Percentiles rank a stretch among this genome's conserved stretches.
Evolutionary conservation across 768 basidiomycete species (phyloP).

Genomic region (Gautieria morchelliformis): DNA sequence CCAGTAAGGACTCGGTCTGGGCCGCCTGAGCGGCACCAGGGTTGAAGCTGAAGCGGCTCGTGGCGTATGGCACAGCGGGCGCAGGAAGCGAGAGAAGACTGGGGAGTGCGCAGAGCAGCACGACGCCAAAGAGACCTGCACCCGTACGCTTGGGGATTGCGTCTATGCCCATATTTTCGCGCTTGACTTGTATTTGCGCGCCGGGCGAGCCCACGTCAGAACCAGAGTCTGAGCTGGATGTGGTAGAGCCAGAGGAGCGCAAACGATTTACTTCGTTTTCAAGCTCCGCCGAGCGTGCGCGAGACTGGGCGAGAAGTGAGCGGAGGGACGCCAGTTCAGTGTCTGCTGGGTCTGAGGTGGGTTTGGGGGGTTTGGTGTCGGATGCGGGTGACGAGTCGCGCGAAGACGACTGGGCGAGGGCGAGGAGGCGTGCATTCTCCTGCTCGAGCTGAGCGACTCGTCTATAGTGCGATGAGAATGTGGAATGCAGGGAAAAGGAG

Average conservation of each 20-base stretch:
- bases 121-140: conserved; percentile 17
- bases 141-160: not conserved
- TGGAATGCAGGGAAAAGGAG: conserved; percentile 8
- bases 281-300: conserved; percentile 6
- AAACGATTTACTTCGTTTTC: not conserved
- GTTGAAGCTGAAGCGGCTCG: not conserved
- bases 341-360: conserved; percentile 14
- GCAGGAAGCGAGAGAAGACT: conserved; percentile 61
- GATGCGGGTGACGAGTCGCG: conserved; percentile 7
- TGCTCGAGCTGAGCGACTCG: conserved; percentile 78
- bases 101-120: conserved; percentile 69
- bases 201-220: conserved; percentile 3
- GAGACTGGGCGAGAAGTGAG: conserved; percentile 5
- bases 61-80: conserved; percentile 9
- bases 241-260: not conserved
- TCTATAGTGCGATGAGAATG: conserved; percentile 27
- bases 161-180: not conserved
- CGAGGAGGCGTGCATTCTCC: conserved; percentile 67
- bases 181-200: conserved; percentile 2
- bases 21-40: not conserved
- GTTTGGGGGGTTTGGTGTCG: not conserved
- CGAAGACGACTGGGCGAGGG: conserved; percentile 41
- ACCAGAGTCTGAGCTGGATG: conserved; percentile 1
- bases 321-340: conserved; percentile 22
- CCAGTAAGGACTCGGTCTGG: conserved; percentile 5